phyloP scores from a whole-genome alignment of 352 stramenopile species.

The Globisporangium sylvaticum region DNA sequence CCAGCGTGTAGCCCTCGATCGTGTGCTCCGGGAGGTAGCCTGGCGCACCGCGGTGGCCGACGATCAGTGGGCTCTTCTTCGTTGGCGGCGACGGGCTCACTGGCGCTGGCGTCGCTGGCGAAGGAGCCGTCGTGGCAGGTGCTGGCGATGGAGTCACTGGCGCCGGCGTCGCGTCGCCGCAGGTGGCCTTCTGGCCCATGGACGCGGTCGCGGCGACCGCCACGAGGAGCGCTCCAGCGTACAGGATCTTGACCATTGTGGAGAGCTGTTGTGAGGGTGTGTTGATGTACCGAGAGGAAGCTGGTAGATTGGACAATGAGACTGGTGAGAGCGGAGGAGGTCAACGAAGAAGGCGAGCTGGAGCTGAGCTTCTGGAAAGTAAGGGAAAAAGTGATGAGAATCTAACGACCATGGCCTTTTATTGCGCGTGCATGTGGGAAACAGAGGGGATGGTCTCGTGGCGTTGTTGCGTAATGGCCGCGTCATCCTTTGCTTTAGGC shows the following conservation, averaged over 20 bases:
- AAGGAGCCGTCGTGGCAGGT: neutral
- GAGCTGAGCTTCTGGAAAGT: neutral
- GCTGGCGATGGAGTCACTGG: slow-evolving; percentile 12
- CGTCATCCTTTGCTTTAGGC: neutral
- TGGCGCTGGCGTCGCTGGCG: slow-evolving; percentile 7
- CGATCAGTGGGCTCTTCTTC: slow-evolving; percentile 52
- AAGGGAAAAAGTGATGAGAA: neutral
- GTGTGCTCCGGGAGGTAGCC: slow-evolving; percentile 91
- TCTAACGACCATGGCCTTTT: neutral
- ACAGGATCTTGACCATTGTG: slow-evolving; percentile 47
- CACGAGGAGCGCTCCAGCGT: slow-evolving; percentile 25
- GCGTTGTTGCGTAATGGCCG: neutral
- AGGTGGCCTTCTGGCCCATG: slow-evolving; percentile 22
- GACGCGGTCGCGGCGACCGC: slow-evolving; percentile 21
- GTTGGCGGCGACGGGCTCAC: slow-evolving; percentile 4
- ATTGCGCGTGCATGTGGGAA: neutral
- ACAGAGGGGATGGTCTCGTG: neutral
- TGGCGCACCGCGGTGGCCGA: slow-evolving; percentile 83
- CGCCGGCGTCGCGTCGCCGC: slow-evolving; percentile 26
- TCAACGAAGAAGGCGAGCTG: neutral
- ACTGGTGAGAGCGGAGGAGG: neutral
- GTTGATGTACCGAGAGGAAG: neutral
- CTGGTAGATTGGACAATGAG: slow-evolving; percentile 2
- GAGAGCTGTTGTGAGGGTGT: neutral
- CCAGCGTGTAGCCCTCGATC: slow-evolving; percentile 84